Conservation (phyloP, 768 basidiomycete genomes). For the Naganishia vaughanmartiniae region DNA sequence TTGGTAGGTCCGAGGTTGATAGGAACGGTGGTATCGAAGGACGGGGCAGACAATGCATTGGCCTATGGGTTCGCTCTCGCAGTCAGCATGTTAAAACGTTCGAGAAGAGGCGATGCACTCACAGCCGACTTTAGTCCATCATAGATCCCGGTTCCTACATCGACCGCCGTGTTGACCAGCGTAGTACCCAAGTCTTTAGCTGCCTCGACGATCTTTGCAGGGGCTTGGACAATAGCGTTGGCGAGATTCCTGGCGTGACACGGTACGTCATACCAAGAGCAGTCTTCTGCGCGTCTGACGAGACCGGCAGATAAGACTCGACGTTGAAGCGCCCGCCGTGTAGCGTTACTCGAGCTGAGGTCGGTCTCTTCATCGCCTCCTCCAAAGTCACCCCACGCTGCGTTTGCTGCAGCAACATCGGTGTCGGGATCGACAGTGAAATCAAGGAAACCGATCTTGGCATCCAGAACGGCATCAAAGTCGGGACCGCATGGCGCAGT, state of each 20-base stretch:
- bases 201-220: background rate
- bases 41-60: background rate
- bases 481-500: conserved; percentile 29
- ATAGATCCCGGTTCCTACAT: background rate
- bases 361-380: background rate
- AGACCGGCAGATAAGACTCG: background rate
- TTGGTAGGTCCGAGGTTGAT: background rate
- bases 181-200: background rate
- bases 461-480: conserved; percentile 28
- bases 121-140: background rate
- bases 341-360: background rate
- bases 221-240: background rate
- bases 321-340: background rate
- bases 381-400: background rate
- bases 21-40: conserved; percentile 8
- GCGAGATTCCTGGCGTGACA: background rate
- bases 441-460: conserved; percentile 26
- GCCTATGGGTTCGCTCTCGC: background rate
- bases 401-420: background rate
- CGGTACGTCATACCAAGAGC: background rate
- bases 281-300: background rate
- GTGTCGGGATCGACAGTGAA: background rate
- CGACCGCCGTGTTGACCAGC: background rate
- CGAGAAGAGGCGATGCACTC: background rate
- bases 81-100: too few relatives aligned